phyloP scores from a whole-genome alignment of 2,329 filamentous ascomycete species.

The Ploettnerulaceae sp. region DNA sequence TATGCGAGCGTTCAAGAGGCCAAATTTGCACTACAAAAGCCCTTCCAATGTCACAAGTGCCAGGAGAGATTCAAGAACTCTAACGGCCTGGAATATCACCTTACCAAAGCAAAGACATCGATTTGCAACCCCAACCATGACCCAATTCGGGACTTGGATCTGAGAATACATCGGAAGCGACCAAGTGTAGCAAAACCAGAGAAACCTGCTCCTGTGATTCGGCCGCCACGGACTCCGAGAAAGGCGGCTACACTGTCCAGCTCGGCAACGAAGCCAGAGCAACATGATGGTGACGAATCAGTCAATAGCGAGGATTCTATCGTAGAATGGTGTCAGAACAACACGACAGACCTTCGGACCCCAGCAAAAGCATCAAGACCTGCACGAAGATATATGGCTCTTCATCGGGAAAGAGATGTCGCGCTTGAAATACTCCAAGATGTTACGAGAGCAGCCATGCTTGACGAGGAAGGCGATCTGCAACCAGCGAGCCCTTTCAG shows the following conservation, averaged over 20 bases:
- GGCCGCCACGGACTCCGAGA: not conserved
- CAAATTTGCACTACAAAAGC: constrained; percentile 22
- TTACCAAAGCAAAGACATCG: constrained; percentile 27
- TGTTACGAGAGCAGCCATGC: not conserved
- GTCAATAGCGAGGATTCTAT: constrained; percentile 14
- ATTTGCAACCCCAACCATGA: constrained; percentile 34
- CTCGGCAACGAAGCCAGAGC: not conserved
- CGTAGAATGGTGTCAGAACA: constrained; percentile 11
- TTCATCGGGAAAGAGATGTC: constrained; percentile 10
- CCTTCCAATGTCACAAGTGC: constrained; percentile 32
- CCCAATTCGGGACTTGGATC: constrained; percentile 8
- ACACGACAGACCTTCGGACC: not conserved
- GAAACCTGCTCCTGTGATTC: not conserved
- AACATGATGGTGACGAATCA: constrained; percentile 3
- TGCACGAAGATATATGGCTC: constrained; percentile 7
- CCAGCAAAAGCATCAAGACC: not conserved
- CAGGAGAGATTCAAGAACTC: constrained; percentile 31
- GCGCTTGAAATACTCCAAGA: constrained; percentile 10
- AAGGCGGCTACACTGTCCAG: not conserved
- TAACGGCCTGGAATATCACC: constrained; percentile 34
- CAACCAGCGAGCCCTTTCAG: not conserved
- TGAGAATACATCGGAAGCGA: not conserved
- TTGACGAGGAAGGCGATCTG: not conserved
- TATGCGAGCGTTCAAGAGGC: constrained; percentile 14
- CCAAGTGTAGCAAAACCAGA: constrained; percentile 8